Base-by-base conservation (phyloP, 2,329 filamentous ascomycete genomes). In the Claviceps fusiformis region DNA sequence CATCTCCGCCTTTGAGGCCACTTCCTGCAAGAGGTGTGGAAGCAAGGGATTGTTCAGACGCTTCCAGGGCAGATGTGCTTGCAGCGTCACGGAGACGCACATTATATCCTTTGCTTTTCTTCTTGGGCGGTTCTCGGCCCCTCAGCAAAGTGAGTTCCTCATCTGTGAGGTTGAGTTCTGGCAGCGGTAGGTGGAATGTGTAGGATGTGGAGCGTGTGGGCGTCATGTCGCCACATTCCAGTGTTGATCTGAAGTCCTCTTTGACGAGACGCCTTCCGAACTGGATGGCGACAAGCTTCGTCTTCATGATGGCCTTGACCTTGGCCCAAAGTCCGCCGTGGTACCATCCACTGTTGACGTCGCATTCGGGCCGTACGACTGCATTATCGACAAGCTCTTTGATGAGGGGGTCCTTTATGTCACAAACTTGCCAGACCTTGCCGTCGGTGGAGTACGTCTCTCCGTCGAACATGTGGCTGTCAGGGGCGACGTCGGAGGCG, bases 401-500 rank as follows among this genome's bases (percentile, higher is more conserved):
- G 1, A 97, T 74, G 1, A 91, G 65, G 0, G 89, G 87, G 63
- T 97, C 92, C 0, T 82, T 86, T 54, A 97, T 85, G 67, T 98
- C 93, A 71, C 90, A 95, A 31, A 95, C 80, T 73, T 97, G 93
- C 86, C 90, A 98, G 52, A 93, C 85, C 63, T 93, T 93, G 44
- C 90, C 90, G 63, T 95, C 90, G 1, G 81, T 79, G 17, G 82
- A 81, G 54, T 92, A 81, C 2, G 78, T 79, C 57, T 82, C 75
- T 50, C 92, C 92, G 58, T 95, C 89, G 68, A 96, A 97, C 1
- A 92, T 74, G 68, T 97, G 91, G 54, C 77, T 84, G 35, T 73
- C 67, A 24, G 68, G 69, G 39, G 71, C 66, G 29, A 71, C 70
- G 48, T 71, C 71, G 10, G 67, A 60, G 39, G 70, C 67, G 55